Percentiles rank a stretch among this genome's conserved stretches.
phyloP scores from a whole-genome alignment of 306 rosid genomes.

The Sesbania bispinosa region DNA sequence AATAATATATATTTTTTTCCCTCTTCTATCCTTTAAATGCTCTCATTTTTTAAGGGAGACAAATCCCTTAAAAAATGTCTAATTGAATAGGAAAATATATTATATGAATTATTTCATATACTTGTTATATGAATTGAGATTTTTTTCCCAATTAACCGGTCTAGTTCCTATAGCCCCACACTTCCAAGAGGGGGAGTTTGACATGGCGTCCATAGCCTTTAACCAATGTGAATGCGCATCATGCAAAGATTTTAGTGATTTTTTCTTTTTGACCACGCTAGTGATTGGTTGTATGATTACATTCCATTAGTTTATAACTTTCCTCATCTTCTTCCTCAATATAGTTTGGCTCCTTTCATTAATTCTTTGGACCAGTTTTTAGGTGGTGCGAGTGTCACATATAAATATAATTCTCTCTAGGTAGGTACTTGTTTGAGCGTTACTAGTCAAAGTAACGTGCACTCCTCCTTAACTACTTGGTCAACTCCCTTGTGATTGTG shows the following conservation, averaged over 20 bases:
- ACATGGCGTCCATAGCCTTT: too few species aligned
- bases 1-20: too few species aligned
- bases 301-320: not conserved
- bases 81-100: too few species aligned
- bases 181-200: not conserved
- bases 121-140: constrained; percentile 1
- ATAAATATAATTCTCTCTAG: not conserved
- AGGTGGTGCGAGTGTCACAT: not conserved
- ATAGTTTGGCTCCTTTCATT: constrained; percentile 8
- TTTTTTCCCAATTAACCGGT: not conserved
- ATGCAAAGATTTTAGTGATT: not conserved
- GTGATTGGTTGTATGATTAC: constrained; percentile 19
- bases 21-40: too few species aligned
- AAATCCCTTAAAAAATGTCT: too few species aligned
- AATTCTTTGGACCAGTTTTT: constrained; percentile 21
- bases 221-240: not conserved
- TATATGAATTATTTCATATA: too few species aligned
- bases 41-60: too few species aligned
- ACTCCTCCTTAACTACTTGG: not conserved
- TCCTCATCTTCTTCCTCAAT: not conserved
- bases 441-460: not conserved
- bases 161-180: not conserved
- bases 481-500: not conserved
- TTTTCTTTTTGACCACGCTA: constrained; percentile 13
- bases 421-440: not conserved